Percentiles rank a stretch among this genome's conserved stretches.
These are phyloP conservation scores for Cryptococcus sp. DNA, from an alignment of 1,284 basidiomycete species.

Conservation along the genomic window DNA sequence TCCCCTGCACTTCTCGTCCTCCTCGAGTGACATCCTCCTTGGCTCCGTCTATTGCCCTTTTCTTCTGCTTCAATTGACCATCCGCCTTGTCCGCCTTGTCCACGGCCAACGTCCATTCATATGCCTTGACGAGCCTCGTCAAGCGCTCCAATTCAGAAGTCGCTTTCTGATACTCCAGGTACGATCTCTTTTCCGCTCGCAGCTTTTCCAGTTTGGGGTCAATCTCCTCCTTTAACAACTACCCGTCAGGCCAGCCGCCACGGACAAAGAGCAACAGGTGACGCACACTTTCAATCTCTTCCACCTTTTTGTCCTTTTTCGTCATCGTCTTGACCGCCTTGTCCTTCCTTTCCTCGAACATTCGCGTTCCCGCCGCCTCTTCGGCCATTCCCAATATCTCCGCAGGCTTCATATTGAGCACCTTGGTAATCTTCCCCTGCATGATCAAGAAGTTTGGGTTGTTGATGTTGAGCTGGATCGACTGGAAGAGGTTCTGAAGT, in stretches of 20 bases:
- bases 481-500: constrained; percentile 91
- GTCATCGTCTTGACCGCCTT: constrained; percentile 95
- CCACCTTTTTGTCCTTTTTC: constrained; percentile 95
- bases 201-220: constrained; percentile 90
- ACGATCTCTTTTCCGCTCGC: constrained; percentile 82
- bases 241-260: not conserved
- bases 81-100: constrained; percentile 51
- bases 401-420: constrained; percentile 96
- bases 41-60: constrained; percentile 34
- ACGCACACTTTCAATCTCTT: constrained; percentile 69
- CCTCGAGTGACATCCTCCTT: constrained; percentile 46
- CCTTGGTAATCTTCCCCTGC: constrained; percentile 95
- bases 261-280: too few species aligned
- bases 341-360: constrained; percentile 99
- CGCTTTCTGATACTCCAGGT: constrained; percentile 85
- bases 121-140: constrained; percentile 75
- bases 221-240: constrained; percentile 82
- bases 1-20: constrained; percentile 51
- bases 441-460: constrained; percentile 99
- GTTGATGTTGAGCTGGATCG: constrained; percentile 98
- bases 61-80: constrained; percentile 39
- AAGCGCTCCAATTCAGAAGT: constrained; percentile 85
- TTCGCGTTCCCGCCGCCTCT: constrained; percentile 95
- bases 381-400: constrained; percentile 99
- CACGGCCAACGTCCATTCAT: constrained; percentile 77